Conservation (phyloP, 129 eudicot genomes). For the Glebionis coronaria region DNA sequence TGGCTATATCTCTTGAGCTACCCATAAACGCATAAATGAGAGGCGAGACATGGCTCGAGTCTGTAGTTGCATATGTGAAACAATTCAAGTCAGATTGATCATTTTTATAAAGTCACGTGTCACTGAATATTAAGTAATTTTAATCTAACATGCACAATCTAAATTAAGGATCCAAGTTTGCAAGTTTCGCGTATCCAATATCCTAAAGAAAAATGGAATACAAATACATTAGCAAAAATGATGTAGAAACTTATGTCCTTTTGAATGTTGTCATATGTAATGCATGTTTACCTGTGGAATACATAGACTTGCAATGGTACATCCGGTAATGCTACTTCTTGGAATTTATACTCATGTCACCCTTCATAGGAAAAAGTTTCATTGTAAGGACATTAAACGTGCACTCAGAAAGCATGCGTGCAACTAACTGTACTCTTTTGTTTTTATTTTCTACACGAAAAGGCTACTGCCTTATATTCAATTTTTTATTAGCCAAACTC, state of each 20-base stretch:
- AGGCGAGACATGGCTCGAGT: slow-evolving; percentile 61
- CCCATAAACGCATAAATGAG: slow-evolving; percentile 62
- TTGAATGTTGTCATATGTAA: background rate
- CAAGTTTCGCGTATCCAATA: slow-evolving; percentile 48
- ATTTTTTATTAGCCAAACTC: too few relatives aligned
- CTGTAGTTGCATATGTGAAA: slow-evolving; percentile 17
- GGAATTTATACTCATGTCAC: too few relatives aligned
- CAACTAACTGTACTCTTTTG: too few relatives aligned
- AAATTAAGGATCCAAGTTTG: slow-evolving; percentile 39
- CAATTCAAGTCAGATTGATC: background rate
- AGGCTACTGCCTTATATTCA: too few relatives aligned
- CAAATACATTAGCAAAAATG: background rate
- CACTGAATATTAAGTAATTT: background rate
- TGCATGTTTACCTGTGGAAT: slow-evolving; percentile 63
- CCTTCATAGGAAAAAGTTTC: too few relatives aligned
- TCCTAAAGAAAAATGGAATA: slow-evolving; percentile 30
- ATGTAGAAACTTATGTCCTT: background rate
- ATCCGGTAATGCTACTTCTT: slow-evolving; percentile 43
- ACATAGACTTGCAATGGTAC: slow-evolving; percentile 80
- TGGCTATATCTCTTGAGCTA: slow-evolving; percentile 66
- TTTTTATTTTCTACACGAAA: too few relatives aligned
- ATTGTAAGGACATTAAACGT: too few relatives aligned
- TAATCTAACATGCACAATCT: slow-evolving; percentile 45
- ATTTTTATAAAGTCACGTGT: background rate
- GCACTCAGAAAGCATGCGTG: too few relatives aligned